A percentile compares a stretch with the other conserved stretches of the same genome.
phyloP scores from a whole-genome alignment of 148 eudicot species.

The Fallopia convolvulus region DNA sequence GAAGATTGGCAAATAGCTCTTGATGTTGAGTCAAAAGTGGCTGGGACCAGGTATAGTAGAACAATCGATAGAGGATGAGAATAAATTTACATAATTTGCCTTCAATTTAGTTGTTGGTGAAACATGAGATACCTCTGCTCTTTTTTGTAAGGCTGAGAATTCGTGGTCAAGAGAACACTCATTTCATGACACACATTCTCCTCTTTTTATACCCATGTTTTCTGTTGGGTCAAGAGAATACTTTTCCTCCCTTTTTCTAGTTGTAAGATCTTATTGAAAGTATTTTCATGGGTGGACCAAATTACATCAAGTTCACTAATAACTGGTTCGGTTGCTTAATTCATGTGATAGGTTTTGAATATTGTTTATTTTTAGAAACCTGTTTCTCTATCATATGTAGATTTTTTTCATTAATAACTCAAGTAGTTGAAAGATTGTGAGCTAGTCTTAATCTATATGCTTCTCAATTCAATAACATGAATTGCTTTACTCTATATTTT shows the following conservation, averaged over 20 bases:
- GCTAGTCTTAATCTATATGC: neutral
- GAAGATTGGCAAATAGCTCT: conserved; percentile 97
- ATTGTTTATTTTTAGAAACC: neutral
- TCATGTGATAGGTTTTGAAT: neutral
- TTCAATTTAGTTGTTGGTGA: neutral
- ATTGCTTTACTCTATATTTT: conserved; percentile 18
- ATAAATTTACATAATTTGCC: neutral
- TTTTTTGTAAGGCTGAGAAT: too few relatives aligned
- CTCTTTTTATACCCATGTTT: neutral
- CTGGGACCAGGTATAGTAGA: conserved; percentile 60
- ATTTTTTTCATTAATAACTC: neutral
- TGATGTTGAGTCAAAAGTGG: conserved; percentile 74
- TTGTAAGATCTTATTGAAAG: neutral
- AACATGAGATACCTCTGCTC: too few relatives aligned
- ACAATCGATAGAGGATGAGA: neutral
- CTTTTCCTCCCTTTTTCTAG: neutral
- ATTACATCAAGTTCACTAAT: neutral
- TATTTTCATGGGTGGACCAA: neutral
- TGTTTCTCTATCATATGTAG: neutral
- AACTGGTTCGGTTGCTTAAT: neutral
- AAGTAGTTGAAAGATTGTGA: neutral
- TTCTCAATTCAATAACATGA: neutral
- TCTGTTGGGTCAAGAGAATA: neutral
- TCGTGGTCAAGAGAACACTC: too few relatives aligned
- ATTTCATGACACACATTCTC: neutral